These are phyloP conservation scores for Plasmodium adleri DNA, from an alignment of 169 alveolate genomes.

Conservation along the genomic window DNA sequence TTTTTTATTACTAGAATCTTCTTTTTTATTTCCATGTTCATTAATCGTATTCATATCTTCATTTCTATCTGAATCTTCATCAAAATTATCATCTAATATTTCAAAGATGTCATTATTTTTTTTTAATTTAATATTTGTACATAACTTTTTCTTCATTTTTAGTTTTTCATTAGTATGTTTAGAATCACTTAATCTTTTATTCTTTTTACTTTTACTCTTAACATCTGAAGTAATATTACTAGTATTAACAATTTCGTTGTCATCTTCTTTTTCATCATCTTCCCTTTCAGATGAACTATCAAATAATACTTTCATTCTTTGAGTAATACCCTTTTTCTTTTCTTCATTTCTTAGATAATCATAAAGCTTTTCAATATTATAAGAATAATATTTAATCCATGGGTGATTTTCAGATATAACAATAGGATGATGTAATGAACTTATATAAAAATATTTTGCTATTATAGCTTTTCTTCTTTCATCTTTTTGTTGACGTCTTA, in stretches of 20 bases:
- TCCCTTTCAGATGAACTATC: conserved; percentile 22
- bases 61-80: conserved; percentile 29
- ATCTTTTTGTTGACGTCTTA: conserved; percentile 37
- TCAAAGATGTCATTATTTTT: conserved; percentile 28
- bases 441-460: conserved; percentile 65
- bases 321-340: conserved; percentile 21
- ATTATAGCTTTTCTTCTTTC: conserved; percentile 64
- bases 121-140: too few species aligned
- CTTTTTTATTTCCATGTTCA: conserved; percentile 22
- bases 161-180: too few species aligned
- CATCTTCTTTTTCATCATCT: neutral
- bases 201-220: neutral
- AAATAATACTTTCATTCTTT: conserved; percentile 58
- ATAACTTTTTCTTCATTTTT: too few species aligned
- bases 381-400: conserved; percentile 51
- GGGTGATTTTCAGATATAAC: conserved; percentile 79
- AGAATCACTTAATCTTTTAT: too few species aligned
- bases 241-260: neutral
- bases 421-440: conserved; percentile 84
- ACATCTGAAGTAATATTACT: too few species aligned
- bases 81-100: conserved; percentile 26
- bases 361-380: conserved; percentile 45
- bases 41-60: conserved; percentile 1
- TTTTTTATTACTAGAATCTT: conserved; percentile 7
- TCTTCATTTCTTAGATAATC: conserved; percentile 54